phyloP scores from a whole-genome alignment of 805 yeast genomes.

The Suhomyces pyralidae region DNA sequence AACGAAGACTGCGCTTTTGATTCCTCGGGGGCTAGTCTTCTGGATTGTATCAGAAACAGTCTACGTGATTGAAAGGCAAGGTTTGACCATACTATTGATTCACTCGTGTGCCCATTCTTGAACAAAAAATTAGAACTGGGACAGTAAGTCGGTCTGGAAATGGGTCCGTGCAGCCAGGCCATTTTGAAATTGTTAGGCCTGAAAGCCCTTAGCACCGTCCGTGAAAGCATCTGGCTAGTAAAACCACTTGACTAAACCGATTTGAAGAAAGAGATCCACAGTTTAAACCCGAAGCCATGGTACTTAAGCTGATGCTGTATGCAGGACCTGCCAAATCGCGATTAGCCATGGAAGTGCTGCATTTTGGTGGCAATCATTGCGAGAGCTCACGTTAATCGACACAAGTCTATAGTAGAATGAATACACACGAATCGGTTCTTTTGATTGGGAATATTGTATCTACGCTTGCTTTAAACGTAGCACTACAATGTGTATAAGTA shows the following conservation, averaged over 20 bases:
- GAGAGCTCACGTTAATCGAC: neutral
- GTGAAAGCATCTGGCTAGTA: neutral
- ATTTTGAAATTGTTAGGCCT: neutral
- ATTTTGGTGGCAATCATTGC: neutral
- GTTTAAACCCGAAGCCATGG: neutral
- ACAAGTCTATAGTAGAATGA: neutral
- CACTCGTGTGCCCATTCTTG: neutral
- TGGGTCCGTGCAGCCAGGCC: neutral
- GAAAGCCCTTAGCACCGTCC: neutral
- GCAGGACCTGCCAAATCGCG: neutral
- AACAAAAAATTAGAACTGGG: neutral
- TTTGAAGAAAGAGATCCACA: neutral
- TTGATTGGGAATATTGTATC: no score
- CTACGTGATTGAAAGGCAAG: neutral
- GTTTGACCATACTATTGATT: neutral
- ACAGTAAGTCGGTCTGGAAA: neutral
- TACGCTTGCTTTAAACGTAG: no score
- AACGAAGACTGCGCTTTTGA: conserved; percentile 4
- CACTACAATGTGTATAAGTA: no score
- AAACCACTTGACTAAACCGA: neutral
- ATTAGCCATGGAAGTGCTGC: neutral
- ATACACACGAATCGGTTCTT: neutral
- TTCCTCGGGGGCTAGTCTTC: neutral
- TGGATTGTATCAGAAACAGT: neutral
- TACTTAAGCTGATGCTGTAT: neutral